These are phyloP conservation scores for Coprinopsis strossmayeri DNA, from an alignment of 768 basidiomycete genomes.

Conservation along the genomic window DNA sequence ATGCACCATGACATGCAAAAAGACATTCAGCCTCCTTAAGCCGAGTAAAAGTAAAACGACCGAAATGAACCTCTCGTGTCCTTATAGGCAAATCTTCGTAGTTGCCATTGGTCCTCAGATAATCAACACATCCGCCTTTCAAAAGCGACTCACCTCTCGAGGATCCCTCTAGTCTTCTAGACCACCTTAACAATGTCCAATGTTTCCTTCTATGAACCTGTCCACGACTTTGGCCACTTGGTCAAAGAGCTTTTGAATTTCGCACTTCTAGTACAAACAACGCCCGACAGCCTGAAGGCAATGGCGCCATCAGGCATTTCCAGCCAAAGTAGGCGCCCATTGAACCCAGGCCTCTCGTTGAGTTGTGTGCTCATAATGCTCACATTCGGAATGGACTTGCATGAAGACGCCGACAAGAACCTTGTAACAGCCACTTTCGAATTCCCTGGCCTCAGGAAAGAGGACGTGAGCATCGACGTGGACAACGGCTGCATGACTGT, in stretches of 20 bases:
- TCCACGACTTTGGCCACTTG: conserved; percentile 10
- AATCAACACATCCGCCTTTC: too few relatives aligned
- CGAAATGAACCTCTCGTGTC: too few relatives aligned
- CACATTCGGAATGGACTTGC: conserved; percentile 50
- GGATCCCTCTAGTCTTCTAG: too few relatives aligned
- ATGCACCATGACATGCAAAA: too few relatives aligned
- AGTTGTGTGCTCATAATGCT: neutral
- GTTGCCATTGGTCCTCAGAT: too few relatives aligned
- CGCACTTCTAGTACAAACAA: neutral
- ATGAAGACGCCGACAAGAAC: conserved; percentile 41
- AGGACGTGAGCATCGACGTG: conserved; percentile 46
- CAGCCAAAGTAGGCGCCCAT: conserved; percentile 28
- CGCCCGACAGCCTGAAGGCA: neutral
- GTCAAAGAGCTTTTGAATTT: conserved; percentile 1
- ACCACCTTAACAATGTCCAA: conserved; percentile 12
- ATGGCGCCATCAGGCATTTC: conserved; percentile 16
- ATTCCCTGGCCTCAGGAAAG: conserved; percentile 46
- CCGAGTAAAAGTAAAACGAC: too few relatives aligned
- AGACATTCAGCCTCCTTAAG: too few relatives aligned
- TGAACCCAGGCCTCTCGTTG: neutral
- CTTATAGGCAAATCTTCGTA: too few relatives aligned
- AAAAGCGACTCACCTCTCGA: too few relatives aligned
- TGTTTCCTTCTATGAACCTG: conserved; percentile 11
- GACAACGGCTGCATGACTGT: conserved; percentile 43
- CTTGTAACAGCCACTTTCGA: conserved; percentile 51